phyloP scores from a whole-genome alignment of 805 yeast genomes.

The Candida methanosorbosa region DNA sequence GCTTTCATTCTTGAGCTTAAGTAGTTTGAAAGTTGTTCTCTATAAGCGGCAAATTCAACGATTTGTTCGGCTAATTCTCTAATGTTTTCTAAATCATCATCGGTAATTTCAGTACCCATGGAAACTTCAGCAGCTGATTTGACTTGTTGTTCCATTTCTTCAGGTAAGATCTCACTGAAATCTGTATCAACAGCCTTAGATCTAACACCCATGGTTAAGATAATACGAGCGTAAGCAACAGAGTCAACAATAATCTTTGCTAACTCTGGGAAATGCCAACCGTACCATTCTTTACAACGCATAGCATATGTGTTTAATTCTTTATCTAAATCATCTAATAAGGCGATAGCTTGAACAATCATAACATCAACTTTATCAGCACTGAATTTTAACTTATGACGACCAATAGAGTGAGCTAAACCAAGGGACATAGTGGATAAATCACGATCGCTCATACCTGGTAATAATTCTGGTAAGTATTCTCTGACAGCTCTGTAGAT shows the following conservation, averaged over 20 bases:
- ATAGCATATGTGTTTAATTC: slow-evolving; percentile 97
- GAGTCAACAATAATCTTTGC: slow-evolving; percentile 95
- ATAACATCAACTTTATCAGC: slow-evolving; percentile 98
- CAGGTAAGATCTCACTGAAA: slow-evolving; percentile 84
- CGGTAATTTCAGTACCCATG: slow-evolving; percentile 99
- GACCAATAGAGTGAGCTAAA: slow-evolving; percentile 96
- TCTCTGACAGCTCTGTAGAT: slow-evolving; percentile 93
- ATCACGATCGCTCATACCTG: slow-evolving; percentile 83
- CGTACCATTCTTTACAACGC: slow-evolving; percentile 99
- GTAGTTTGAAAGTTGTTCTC: slow-evolving; percentile 92
- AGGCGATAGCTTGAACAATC: slow-evolving; percentile 98
- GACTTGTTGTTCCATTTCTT: slow-evolving; percentile 84
- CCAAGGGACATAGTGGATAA: slow-evolving; percentile 94
- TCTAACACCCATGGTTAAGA: slow-evolving; percentile 89
- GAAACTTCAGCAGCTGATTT: slow-evolving; percentile 97
- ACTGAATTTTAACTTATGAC: slow-evolving; percentile 94
- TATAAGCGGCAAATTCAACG: slow-evolving; percentile 90
- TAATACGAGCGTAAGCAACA: slow-evolving; percentile 91
- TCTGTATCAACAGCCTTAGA: slow-evolving; percentile 87
- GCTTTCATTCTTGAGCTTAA: slow-evolving; percentile 95
- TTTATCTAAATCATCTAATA: slow-evolving; percentile 93
- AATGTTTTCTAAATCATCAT: slow-evolving; percentile 80
- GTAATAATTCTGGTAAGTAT: slow-evolving; percentile 86
- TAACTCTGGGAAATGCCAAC: slow-evolving; percentile 99
- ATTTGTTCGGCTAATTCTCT: slow-evolving; percentile 90